Evolutionary conservation across 495 filamentous ascomycete species (phyloP), one percentile per base, ranked within the genome.

Genomic region (Penicillium flavigenum): DNA sequence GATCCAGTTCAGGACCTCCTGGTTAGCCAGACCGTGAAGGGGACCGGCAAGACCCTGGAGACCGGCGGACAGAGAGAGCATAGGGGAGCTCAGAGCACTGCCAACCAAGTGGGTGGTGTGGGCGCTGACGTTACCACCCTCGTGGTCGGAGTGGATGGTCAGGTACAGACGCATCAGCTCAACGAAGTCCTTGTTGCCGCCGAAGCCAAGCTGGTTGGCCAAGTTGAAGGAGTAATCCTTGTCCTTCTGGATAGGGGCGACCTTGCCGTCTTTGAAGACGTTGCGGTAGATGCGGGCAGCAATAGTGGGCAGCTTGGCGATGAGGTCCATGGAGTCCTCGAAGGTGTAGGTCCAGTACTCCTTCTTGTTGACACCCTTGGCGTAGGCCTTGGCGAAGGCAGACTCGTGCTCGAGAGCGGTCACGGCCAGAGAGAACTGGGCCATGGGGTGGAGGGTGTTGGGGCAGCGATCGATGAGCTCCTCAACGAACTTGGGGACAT

Each of bases 391-490:
- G 67, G 95, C 85, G 76, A 98, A 98, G 52, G 90, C 84, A 49
- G 94, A 98, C 78, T 95, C 94, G 74, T 95, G 91, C 85, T 98
- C 95, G 63, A 98, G 90, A 71, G 94, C 94, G 64, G 88, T 96
- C 65, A 98, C 92, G 64, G 95, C 94, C 65, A 98, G 78, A 38
- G 95, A 97, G 84, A 98, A 96, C 83, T 98, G 94, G 51, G 95
- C 92, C 94, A 98, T 98, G 72, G 94, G 95, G 86, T 98, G 94
- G 63, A 98, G 90, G 76, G 93, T 91, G 80, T 81, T 92, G 60
- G 94, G 94, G 88, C 92, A 98, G 78, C 93, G 91, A 87, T 98
- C 94, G 78, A 98, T 96, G 69, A 98, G 86, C 80, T 98, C 94
- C 81, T 96, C 92, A 70, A 98, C 81, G 80, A 93, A 98, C 80